Evolutionary conservation across 306 rosid genomes (phyloP).

Genomic region (Biancaea sappan): DNA sequence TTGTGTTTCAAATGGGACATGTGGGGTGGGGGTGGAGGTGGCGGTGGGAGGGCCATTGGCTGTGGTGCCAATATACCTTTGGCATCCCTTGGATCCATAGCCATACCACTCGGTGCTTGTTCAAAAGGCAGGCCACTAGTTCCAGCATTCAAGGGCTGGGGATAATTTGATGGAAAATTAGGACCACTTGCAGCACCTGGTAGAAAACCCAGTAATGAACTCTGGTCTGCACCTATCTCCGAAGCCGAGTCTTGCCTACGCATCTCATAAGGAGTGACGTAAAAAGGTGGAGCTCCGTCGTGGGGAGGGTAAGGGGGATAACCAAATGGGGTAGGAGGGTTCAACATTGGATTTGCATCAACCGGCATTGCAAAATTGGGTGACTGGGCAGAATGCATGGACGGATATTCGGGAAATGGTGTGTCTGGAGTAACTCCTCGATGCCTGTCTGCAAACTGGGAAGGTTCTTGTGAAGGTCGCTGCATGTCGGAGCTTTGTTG

Average conservation of each 20-base stretch:
- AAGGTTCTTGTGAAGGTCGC: conserved; percentile 66
- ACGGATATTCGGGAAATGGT: conserved; percentile 69
- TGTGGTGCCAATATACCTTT: conserved; percentile 79
- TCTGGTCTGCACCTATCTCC: conserved; percentile 72
- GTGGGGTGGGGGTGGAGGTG: conserved; percentile 45
- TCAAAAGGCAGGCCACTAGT: conserved; percentile 64
- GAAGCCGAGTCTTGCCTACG: conserved; percentile 69
- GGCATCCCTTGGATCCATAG: conserved; percentile 74
- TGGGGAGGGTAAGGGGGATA: conserved; percentile 63
- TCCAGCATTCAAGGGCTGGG: conserved; percentile 76
- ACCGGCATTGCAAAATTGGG: conserved; percentile 56
- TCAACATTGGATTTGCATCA: conserved; percentile 74
- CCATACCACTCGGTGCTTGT: conserved; percentile 52
- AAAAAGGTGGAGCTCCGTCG: conserved; percentile 81
- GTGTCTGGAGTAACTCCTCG: conserved; percentile 67
- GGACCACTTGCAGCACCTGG: conserved; percentile 57
- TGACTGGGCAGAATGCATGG: conserved; percentile 68
- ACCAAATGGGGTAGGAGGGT: conserved; percentile 71
- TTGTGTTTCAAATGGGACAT: conserved; percentile 62
- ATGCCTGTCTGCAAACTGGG: conserved; percentile 67
- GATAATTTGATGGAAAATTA: conserved; percentile 56
- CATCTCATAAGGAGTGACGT: conserved; percentile 68
- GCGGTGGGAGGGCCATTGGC: conserved; percentile 66
- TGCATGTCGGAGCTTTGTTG: conserved; percentile 84
- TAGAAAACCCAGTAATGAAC: conserved; percentile 70